These are phyloP conservation scores for Claviceps sp. DNA, from an alignment of 2,329 filamentous ascomycete genomes.

Conservation along the genomic window DNA sequence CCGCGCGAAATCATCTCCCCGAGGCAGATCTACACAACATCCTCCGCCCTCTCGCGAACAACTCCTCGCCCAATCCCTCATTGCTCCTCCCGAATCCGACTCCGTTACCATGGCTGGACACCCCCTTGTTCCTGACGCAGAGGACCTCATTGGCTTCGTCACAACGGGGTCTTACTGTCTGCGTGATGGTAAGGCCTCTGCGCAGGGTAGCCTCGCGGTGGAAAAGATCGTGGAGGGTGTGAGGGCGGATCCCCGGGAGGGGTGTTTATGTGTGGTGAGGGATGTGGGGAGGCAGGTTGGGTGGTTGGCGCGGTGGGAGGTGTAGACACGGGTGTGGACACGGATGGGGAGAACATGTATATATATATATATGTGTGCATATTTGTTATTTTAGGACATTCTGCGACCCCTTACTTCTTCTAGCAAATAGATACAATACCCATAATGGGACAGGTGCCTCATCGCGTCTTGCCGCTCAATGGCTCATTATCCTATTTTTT, in stretches of 20 bases:
- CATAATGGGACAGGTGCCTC: neutral
- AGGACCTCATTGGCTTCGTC: conserved; percentile 78
- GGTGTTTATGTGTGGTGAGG: conserved; percentile 61
- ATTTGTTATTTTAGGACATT: too few species aligned
- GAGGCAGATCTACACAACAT: neutral
- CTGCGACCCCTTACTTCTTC: neutral
- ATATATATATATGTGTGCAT: neutral
- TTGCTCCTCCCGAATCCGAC: conserved; percentile 23
- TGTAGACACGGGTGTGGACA: conserved; percentile 27
- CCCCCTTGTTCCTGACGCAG: conserved; percentile 55
- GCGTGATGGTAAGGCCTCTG: conserved; percentile 59
- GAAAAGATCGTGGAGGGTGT: conserved; percentile 35
- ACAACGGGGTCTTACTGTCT: conserved; percentile 78
- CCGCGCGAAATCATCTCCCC: neutral
- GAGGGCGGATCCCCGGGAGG: conserved; percentile 24
- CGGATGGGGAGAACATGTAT: neutral
- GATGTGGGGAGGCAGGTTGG: conserved; percentile 69
- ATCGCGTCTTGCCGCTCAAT: too few species aligned
- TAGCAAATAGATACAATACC: neutral
- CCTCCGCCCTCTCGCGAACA: conserved; percentile 13
- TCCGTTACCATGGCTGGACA: conserved; percentile 36
- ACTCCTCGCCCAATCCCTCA: conserved; percentile 33
- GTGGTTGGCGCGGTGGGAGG: conserved; percentile 67
- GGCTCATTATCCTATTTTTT: neutral
- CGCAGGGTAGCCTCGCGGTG: conserved; percentile 57